A percentile compares a stretch with the other conserved stretches of the same genome.
phyloP scores from a whole-genome alignment of 1,284 basidiomycete species.

The Ceratobasidium sp. region DNA sequence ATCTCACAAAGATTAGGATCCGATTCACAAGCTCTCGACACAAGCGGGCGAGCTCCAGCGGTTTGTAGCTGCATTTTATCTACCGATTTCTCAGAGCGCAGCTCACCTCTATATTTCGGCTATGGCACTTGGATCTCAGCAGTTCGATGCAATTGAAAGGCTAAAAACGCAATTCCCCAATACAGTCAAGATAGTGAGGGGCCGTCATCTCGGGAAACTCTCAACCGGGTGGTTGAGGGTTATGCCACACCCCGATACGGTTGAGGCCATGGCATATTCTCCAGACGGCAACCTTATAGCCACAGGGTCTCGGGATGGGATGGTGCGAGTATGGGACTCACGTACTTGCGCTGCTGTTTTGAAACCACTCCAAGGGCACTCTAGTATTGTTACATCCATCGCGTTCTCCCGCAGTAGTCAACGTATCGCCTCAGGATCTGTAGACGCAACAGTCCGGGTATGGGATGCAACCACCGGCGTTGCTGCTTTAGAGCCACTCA shows the following conservation, averaged over 20 bases:
- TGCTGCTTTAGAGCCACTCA: no score
- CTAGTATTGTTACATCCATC: no score
- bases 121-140: neutral
- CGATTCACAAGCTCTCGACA: neutral
- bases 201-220: neutral
- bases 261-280: neutral
- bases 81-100: neutral
- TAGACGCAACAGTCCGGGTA: no score
- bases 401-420: no score
- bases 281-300: neutral
- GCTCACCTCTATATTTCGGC: slow-evolving; percentile 19
- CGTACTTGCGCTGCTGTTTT: no score
- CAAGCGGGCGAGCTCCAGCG: neutral
- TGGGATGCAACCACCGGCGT: no score
- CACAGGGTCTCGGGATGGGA: neutral
- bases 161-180: neutral
- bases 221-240: neutral
- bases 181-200: neutral
- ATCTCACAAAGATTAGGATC: neutral
- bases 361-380: no score
- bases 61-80: neutral
- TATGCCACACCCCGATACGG: neutral
- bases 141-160: neutral
- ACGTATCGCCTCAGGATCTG: no score
- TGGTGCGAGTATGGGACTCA: no score